Evolutionary conservation across 352 stramenopile genomes (phyloP).

Genomic region (Phytopythium chamaehyphon): DNA sequence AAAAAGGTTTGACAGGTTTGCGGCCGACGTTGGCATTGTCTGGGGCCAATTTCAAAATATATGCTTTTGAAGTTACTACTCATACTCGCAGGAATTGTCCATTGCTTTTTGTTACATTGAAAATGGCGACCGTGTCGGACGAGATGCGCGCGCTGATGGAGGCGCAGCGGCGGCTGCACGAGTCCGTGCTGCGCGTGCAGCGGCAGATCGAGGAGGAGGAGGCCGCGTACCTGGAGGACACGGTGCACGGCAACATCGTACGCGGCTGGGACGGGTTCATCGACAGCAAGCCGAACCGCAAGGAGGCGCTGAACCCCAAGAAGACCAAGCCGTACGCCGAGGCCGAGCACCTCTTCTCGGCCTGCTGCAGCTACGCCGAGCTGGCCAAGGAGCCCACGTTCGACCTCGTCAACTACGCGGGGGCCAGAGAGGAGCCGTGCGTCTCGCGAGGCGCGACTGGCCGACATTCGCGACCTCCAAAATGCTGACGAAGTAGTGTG

Average conservation of each 20-base stretch:
- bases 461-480: background rate
- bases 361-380: conserved; percentile 58
- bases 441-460: too few species aligned
- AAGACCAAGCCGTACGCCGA: conserved; percentile 80
- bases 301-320: conserved; percentile 65
- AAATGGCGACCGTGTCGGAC: conserved; percentile 31
- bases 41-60: conserved; percentile 7
- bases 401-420: conserved; percentile 47
- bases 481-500: too few species aligned
- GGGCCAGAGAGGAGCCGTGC: conserved; percentile 22
- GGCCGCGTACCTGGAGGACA: conserved; percentile 76
- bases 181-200: conserved; percentile 65
- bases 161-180: conserved; percentile 63
- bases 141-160: conserved; percentile 74
- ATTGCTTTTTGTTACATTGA: too few species aligned
- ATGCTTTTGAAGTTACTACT: conserved; percentile 7
- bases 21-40: too few species aligned
- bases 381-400: conserved; percentile 48
- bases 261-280: conserved; percentile 86
- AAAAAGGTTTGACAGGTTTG: background rate
- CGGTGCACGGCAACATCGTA: conserved; percentile 84
- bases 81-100: background rate
- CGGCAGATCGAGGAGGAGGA: conserved; percentile 79
- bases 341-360: conserved; percentile 76
- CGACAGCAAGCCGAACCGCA: conserved; percentile 72